Conservation (phyloP, 1,139 yeast species). For the Geotrichum fermentans region DNA sequence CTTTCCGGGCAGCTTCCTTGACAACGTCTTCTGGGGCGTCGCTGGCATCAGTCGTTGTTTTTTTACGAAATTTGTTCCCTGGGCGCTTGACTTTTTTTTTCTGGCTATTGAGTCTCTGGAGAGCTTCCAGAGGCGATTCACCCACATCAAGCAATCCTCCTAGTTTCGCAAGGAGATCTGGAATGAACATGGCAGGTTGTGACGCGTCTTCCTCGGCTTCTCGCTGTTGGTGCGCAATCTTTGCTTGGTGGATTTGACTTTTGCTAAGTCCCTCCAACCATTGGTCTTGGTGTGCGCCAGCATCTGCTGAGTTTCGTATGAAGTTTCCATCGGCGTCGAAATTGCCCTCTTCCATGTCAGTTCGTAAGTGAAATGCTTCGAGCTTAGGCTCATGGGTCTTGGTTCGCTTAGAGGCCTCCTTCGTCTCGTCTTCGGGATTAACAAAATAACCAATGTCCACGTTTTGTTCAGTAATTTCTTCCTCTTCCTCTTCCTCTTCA, state of each 20-base stretch:
- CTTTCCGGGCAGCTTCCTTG: constrained; percentile 28
- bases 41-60: constrained; percentile 13
- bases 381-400: constrained; percentile 42
- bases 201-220: constrained; percentile 37
- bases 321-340: constrained; percentile 63
- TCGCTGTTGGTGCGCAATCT: constrained; percentile 32
- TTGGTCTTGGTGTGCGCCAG: constrained; percentile 44
- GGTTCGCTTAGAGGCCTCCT: constrained; percentile 13
- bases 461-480: constrained; percentile 30
- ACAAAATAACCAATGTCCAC: constrained; percentile 27
- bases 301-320: constrained; percentile 42
- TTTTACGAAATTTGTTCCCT: constrained; percentile 19
- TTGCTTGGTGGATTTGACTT: constrained; percentile 48
- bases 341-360: constrained; percentile 56
- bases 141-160: constrained; percentile 50
- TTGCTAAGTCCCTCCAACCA: constrained; percentile 47
- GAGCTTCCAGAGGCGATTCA: constrained; percentile 61
- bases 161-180: constrained; percentile 9
- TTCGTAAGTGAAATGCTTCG: constrained; percentile 58
- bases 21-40: constrained; percentile 13
- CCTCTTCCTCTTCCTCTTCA: constrained; percentile 28
- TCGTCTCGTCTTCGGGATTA: constrained; percentile 24
- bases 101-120: constrained; percentile 28
- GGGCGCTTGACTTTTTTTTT: constrained; percentile 17
- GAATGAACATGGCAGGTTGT: background rate